Conservation (phyloP, 2,329 filamentous ascomycete genomes). For the Graphium sp. region DNA sequence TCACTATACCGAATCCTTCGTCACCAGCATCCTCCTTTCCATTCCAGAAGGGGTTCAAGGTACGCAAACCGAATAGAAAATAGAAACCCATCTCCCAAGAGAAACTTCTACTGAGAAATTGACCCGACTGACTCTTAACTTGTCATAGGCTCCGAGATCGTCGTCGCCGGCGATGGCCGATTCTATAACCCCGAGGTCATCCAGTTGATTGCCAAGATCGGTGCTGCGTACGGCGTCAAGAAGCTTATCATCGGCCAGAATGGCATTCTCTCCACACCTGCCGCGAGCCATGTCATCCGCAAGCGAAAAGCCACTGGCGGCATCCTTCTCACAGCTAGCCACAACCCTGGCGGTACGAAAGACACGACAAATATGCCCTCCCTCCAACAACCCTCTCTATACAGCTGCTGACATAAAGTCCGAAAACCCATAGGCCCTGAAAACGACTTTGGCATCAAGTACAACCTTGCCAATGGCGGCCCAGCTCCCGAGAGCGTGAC, state of each 20-base stretch:
- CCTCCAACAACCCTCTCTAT: constrained; percentile 4
- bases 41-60: constrained; percentile 88
- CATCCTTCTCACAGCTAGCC: constrained; percentile 90
- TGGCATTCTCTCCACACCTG: constrained; percentile 91
- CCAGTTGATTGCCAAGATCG: constrained; percentile 93
- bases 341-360: constrained; percentile 94
- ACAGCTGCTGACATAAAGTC: constrained; percentile 1
- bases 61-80: constrained; percentile 16
- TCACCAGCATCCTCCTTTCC: constrained; percentile 84
- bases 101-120: no score
- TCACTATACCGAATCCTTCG: constrained; percentile 92
- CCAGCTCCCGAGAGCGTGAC: constrained; percentile 92
- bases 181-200: constrained; percentile 96
- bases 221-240: constrained; percentile 94
- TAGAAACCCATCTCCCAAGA: no score
- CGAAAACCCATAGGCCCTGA: constrained; percentile 68
- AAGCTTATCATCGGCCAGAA: constrained; percentile 94
- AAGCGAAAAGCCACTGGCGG: constrained; percentile 91
- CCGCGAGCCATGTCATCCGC: constrained; percentile 89
- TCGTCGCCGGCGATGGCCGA: constrained; percentile 93
- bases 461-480: constrained; percentile 93
- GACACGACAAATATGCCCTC: neutral
- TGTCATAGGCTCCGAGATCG: constrained; percentile 52
- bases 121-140: no score
- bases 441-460: constrained; percentile 98